A percentile compares a stretch with the other conserved stretches of the same genome.
These are phyloP conservation scores for Stephania yunnanensis DNA, from an alignment of 164 flowering plant genomes.

Conservation along the genomic window DNA sequence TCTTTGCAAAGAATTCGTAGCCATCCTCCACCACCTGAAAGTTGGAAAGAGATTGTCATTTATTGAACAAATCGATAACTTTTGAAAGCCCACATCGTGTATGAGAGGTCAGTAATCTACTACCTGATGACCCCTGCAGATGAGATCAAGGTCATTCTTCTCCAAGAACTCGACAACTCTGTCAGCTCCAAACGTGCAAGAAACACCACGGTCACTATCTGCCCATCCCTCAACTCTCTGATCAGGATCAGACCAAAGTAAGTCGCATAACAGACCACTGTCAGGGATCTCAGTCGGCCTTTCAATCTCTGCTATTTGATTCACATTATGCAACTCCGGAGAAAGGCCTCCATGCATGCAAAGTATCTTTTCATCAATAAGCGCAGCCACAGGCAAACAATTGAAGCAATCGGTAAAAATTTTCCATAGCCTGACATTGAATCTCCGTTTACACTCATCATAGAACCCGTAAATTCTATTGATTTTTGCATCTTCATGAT, in stretches of 20 bases:
- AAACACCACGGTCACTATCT: conserved; percentile 52
- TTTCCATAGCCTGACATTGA: conserved; percentile 56
- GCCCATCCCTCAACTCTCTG: conserved; percentile 40
- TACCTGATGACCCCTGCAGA: conserved; percentile 63
- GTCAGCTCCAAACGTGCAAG: conserved; percentile 51
- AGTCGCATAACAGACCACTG: conserved; percentile 50
- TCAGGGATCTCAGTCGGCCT: conserved; percentile 59
- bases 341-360: conserved; percentile 63
- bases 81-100: no score
- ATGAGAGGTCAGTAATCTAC: conserved; percentile 4
- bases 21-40: conserved; percentile 61
- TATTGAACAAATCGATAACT: not conserved
- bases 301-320: conserved; percentile 38
- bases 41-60: not conserved
- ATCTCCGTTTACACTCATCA: conserved; percentile 56
- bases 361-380: conserved; percentile 48
- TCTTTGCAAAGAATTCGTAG: conserved; percentile 50
- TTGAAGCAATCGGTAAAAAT: conserved; percentile 56
- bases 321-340: conserved; percentile 37
- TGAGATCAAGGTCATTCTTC: conserved; percentile 51
- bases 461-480: conserved; percentile 55
- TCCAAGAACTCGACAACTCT: conserved; percentile 39
- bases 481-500: conserved; percentile 62
- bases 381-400: conserved; percentile 54
- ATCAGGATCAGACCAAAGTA: conserved; percentile 62